phyloP scores from a whole-genome alignment of 2,329 filamentous ascomycete species.

The Cytospora piceicola region DNA sequence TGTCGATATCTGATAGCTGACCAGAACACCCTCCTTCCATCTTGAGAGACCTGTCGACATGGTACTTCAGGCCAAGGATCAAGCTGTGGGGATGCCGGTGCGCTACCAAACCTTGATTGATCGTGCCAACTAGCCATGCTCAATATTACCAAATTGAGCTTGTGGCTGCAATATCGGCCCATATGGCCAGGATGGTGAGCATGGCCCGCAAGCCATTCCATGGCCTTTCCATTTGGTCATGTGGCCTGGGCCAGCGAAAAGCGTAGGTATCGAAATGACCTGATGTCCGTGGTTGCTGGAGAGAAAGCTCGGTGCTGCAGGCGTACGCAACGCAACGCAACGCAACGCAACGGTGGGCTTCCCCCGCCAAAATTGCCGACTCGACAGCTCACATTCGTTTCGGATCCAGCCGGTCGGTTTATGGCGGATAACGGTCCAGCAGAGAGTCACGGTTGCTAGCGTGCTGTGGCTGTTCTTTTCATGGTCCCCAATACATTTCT shows the following conservation, averaged over 20 bases:
- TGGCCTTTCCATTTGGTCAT: too few relatives aligned
- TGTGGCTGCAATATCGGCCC: background rate
- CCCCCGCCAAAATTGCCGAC: slow-evolving; percentile 24
- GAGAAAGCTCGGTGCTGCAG: background rate
- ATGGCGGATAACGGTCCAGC: slow-evolving; percentile 10
- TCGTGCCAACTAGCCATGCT: background rate
- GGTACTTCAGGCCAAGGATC: background rate
- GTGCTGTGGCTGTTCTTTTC: background rate
- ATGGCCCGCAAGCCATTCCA: background rate
- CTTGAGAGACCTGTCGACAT: background rate
- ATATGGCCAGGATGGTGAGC: background rate
- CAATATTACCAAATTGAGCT: background rate
- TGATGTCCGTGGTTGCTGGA: background rate
- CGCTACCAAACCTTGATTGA: background rate
- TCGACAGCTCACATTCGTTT: slow-evolving; percentile 27
- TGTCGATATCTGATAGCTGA: background rate
- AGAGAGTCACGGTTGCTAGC: background rate
- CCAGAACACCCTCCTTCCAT: background rate
- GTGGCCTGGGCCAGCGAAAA: background rate
- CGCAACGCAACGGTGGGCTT: too few relatives aligned
- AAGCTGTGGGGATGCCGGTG: background rate
- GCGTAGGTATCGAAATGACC: background rate
- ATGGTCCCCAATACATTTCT: too few relatives aligned
- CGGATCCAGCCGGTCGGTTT: slow-evolving; percentile 9
- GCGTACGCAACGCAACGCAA: background rate